phyloP scores from a whole-genome alignment of 2,329 filamentous ascomycete species.

The Fusarium coicis region DNA sequence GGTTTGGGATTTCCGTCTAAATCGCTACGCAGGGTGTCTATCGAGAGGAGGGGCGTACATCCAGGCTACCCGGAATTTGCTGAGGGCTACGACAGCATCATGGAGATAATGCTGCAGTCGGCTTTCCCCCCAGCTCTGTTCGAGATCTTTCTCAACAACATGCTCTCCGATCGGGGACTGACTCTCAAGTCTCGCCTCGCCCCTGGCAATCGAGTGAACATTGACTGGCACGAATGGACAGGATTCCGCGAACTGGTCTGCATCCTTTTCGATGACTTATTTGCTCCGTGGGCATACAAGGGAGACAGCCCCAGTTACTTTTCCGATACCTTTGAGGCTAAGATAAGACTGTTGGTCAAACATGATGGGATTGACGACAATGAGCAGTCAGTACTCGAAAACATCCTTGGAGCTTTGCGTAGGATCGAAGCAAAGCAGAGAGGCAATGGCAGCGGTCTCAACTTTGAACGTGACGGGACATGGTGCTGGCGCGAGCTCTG shows the following conservation, averaged over 20 bases:
- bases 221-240: not conserved
- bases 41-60: no score
- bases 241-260: accelerated
- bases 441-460: not conserved
- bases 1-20: not conserved
- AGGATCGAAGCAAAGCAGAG: not conserved
- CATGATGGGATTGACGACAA: not conserved
- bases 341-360: not conserved
- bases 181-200: not conserved
- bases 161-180: not conserved
- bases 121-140: not conserved
- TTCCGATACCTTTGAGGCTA: not conserved
- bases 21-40: not conserved
- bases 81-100: not conserved
- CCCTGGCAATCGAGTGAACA: not conserved
- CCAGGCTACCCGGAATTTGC: not conserved
- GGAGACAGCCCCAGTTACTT: not conserved
- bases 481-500: not conserved
- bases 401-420: not conserved
- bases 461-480: not conserved
- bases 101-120: not conserved
- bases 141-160: not conserved
- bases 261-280: not conserved
- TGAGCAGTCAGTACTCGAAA: not conserved
- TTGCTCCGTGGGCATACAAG: not conserved